phyloP scores from a whole-genome alignment of 371 early-diverging fungal species.

The Syncephalis plumigaleata region DNA sequence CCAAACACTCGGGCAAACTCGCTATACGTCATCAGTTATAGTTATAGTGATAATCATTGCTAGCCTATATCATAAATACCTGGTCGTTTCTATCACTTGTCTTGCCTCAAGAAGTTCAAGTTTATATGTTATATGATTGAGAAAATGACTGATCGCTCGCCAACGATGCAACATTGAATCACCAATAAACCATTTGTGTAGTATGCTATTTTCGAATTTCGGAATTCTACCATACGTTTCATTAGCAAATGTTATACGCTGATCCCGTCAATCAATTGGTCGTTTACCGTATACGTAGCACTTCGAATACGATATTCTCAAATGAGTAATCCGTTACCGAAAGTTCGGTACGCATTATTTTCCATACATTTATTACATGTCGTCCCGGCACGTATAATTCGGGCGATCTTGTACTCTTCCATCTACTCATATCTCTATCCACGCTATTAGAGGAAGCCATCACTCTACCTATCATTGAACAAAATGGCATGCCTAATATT shows the following conservation, averaged over 20 bases:
- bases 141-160: constrained; percentile 39
- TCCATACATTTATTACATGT: constrained; percentile 77
- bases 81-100: too few species aligned
- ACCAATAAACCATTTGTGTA: constrained; percentile 43
- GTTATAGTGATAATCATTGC: too few species aligned
- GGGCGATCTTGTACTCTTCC: constrained; percentile 26
- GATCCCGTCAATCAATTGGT: neutral
- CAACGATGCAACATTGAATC: constrained; percentile 26
- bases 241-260: too few species aligned
- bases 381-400: constrained; percentile 47
- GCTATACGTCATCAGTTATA: too few species aligned
- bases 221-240: constrained; percentile 33
- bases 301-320: constrained; percentile 48
- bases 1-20: constrained; percentile 83
- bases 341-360: constrained; percentile 53
- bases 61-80: too few species aligned
- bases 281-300: constrained; percentile 43
- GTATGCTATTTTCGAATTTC: constrained; percentile 26
- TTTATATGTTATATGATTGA: too few species aligned
- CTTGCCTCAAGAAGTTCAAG: too few species aligned
- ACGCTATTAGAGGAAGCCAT: too few species aligned
- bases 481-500: too few species aligned
- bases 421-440: constrained; percentile 9
- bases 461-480: too few species aligned
- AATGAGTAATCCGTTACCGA: constrained; percentile 56